Base-by-base conservation (phyloP, 257 asterid species). In the Solanum medicagineum region DNA sequence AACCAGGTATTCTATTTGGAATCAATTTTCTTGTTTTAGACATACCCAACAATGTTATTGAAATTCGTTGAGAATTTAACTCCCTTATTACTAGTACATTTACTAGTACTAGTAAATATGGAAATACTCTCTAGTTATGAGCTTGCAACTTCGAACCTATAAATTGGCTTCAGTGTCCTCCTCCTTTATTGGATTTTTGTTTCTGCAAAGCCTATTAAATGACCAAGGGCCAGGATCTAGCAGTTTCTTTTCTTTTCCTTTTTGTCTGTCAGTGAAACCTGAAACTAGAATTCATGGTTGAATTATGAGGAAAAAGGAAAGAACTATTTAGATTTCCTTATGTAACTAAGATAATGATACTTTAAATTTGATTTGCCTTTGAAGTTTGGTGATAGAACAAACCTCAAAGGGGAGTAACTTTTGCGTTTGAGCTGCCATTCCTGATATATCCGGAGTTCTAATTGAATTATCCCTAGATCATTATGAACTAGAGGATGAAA, bases 1-100 rank as follows among this genome's bases (percentile, higher is more conserved):
- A 95, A 94, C 89, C 99, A 95, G 94, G 75, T 68, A 32, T 16
- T 32, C 1, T 22, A 32, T 68, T 68, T 66, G 74, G 22, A 66
- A 66, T 66, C 74, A 66, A 66, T 10, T 22, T 29, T 66, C 16
- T 66, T 66, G 73, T 66, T 66, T 29, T 66, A 14, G 74, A 66
- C 45, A 66, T 68, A 16, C 14, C 49, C 14, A 68, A 32, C 75
- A 65, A 65, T 65, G 73, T 26, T 65, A 26, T 65, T 65, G 73
- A 65, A 26, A 65, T 65, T 65, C 17, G 14, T 65, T 65, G 73
- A 22, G 44, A 26, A 60, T 32, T 60, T n/a, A 26, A 65, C 20
- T 65, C 44, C 47, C 45, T 66, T 14, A 66, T 32, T 32, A 32
- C 36, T 32, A 32, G 36, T 32, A 32, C 36, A 32, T 32, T 66